Percentiles rank a stretch among this genome's conserved stretches.
phyloP scores from a whole-genome alignment of 2,329 filamentous ascomycete genomes.

The Ceratocystis eucalypticola region DNA sequence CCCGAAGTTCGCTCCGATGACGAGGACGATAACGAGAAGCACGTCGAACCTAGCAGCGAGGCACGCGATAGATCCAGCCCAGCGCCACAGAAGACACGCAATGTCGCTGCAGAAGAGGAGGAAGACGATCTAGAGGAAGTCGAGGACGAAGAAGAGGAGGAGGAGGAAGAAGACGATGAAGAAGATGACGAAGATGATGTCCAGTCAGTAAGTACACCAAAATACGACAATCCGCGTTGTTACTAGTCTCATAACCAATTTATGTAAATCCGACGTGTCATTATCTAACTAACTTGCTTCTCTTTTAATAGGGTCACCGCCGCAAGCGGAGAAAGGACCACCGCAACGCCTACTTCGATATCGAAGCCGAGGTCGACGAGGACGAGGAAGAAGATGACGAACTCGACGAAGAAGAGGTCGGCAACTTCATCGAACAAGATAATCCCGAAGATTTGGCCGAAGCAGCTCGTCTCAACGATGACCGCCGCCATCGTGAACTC shows the following conservation, averaged over 20 bases:
- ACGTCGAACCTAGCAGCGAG: conserved; percentile 24
- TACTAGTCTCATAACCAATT: too few species aligned
- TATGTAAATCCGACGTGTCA: neutral
- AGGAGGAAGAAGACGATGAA: conserved; percentile 26
- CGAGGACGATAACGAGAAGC: conserved; percentile 36
- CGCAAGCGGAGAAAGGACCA: conserved; percentile 68
- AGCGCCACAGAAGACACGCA: conserved; percentile 11
- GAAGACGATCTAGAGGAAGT: conserved; percentile 17
- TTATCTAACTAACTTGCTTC: neutral
- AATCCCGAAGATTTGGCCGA: conserved; percentile 84
- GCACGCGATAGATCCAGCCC: conserved; percentile 12
- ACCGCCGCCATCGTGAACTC: conserved; percentile 83
- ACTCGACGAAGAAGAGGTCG: conserved; percentile 70
- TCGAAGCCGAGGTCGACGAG: conserved; percentile 94
- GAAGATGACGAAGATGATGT: conserved; percentile 47
- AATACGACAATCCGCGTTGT: too few species aligned
- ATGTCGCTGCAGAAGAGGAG: conserved; percentile 12
- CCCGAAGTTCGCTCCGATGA: conserved; percentile 61
- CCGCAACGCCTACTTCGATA: conserved; percentile 84
- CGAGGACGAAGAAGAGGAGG: conserved; percentile 28
- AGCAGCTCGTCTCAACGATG: conserved; percentile 67
- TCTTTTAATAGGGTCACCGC: conserved; percentile 42
- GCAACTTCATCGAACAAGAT: conserved; percentile 75
- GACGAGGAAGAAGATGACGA: conserved; percentile 81
- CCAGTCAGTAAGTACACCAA: conserved; percentile 39